Percentiles rank a stretch among this genome's conserved stretches.
Evolutionary conservation across 768 basidiomycete species (phyloP).

Genomic region (Flagelloscypha sp.): DNA sequence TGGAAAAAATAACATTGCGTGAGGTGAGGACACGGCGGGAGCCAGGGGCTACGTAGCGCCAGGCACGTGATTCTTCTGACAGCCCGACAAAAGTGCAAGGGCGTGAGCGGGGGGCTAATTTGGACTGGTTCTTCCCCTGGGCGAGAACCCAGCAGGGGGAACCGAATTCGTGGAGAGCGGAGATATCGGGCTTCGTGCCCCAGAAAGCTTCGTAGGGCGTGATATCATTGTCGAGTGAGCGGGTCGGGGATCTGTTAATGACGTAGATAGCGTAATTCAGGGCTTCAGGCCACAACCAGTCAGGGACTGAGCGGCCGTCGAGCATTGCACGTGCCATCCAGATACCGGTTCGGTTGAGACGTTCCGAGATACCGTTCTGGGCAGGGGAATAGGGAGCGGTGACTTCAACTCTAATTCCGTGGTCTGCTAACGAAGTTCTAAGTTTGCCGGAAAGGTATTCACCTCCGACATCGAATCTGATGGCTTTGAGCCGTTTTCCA

Average conservation of each 20-base stretch:
- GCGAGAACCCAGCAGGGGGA: conserved; percentile 8
- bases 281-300: conserved; percentile 12
- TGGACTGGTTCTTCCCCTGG: conserved; percentile 15
- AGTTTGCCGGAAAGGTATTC: conserved; percentile 17
- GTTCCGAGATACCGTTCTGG: conserved; percentile 24
- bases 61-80: conserved; percentile 16
- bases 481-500: conserved; percentile 1
- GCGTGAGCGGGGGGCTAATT: conserved; percentile 8
- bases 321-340: conserved; percentile 17
- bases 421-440: conserved; percentile 2
- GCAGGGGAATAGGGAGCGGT: conserved; percentile 20
- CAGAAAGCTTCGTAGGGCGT: conserved; percentile 1
- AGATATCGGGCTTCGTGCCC: conserved; percentile 11
- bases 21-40: conserved; percentile 15
- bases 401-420: conserved; percentile 16
- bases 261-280: conserved; percentile 12
- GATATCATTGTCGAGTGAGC: neutral
- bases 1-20: conserved; percentile 17
- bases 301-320: conserved; percentile 7
- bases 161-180: conserved; percentile 17
- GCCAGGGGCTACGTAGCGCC: conserved; percentile 16
- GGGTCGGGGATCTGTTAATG: conserved; percentile 6
- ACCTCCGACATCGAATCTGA: conserved; percentile 22
- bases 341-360: conserved; percentile 16
- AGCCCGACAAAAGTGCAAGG: conserved; percentile 10